phyloP scores from a whole-genome alignment of 2,329 filamentous ascomycete genomes.

The Sporothrix brasiliensis region DNA sequence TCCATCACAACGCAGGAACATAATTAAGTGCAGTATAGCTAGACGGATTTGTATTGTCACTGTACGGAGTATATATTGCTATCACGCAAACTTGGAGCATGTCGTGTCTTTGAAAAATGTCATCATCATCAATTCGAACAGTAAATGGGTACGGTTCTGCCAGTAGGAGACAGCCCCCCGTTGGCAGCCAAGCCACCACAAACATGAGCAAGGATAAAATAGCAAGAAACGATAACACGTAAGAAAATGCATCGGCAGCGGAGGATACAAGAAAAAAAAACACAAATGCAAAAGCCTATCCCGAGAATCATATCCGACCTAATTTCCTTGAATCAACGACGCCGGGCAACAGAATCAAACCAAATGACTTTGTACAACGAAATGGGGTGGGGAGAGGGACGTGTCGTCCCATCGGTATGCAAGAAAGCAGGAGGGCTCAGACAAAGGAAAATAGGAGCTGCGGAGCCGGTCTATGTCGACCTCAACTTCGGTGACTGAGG shows the following conservation, averaged over 20 bases:
- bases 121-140: slow-evolving; percentile 29
- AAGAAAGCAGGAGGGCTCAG: neutral
- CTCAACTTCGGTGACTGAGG: neutral
- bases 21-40: no score
- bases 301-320: slow-evolving; percentile 7
- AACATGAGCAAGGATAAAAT: slow-evolving; percentile 3
- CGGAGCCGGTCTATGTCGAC: slow-evolving; percentile 17
- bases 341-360: slow-evolving; percentile 3
- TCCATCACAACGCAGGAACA: no score
- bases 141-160: neutral
- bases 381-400: neutral
- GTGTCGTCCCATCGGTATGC: neutral
- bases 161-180: neutral
- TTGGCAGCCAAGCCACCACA: neutral
- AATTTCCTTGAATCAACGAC: slow-evolving; percentile 19
- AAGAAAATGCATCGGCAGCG: neutral
- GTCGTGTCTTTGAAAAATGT: neutral
- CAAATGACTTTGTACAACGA: slow-evolving; percentile 26
- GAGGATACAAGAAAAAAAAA: slow-evolving; percentile 4
- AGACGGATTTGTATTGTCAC: neutral
- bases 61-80: no score
- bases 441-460: slow-evolving; percentile 15
- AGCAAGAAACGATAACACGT: neutral
- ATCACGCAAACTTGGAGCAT: neutral
- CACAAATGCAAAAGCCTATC: neutral